Conservation (phyloP, 257 asterid genomes). For the Lithospermum erythrorhizon region DNA sequence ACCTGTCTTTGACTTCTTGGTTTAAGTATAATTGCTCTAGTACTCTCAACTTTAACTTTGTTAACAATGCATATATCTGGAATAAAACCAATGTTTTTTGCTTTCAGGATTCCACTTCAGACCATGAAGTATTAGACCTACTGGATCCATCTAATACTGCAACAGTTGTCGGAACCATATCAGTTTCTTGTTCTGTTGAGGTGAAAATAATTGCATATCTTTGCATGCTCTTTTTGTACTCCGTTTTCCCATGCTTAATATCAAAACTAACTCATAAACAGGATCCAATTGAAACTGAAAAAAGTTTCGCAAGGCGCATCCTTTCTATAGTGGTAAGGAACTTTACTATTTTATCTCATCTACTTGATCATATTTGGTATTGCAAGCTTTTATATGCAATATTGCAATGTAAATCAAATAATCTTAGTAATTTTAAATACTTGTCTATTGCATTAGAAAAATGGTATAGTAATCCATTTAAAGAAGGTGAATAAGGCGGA, state of each 20-base stretch:
- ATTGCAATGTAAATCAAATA: not conserved
- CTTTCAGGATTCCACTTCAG: slow-evolving; percentile 67
- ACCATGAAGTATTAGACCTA: slow-evolving; percentile 41
- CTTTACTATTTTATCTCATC: not conserved
- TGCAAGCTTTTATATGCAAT: not conserved
- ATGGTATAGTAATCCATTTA: too few species aligned
- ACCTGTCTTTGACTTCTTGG: not conserved
- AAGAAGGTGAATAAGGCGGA: too few species aligned
- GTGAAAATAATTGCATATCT: slow-evolving; percentile 25
- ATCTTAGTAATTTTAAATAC: too few species aligned
- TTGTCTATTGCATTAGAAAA: too few species aligned
- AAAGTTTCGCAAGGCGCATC: slow-evolving; percentile 67
- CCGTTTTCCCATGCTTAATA: slow-evolving; percentile 11
- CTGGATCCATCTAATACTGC: slow-evolving; percentile 56
- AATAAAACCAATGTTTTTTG: too few species aligned
- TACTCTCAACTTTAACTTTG: not conserved
- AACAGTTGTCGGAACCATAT: slow-evolving; percentile 55
- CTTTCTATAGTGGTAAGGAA: slow-evolving; percentile 76
- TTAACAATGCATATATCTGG: too few species aligned
- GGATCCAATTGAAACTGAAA: slow-evolving; percentile 97
- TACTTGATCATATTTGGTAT: not conserved
- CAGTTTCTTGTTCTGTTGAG: slow-evolving; percentile 86
- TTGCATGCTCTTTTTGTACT: slow-evolving; percentile 2
- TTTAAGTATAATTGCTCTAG: not conserved
- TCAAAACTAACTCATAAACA: slow-evolving; percentile 26